Evolutionary conservation across 805 yeast genomes (phyloP), one percentile per base, ranked within the genome.

Genomic region (Lipomyces chichibuensis): DNA sequence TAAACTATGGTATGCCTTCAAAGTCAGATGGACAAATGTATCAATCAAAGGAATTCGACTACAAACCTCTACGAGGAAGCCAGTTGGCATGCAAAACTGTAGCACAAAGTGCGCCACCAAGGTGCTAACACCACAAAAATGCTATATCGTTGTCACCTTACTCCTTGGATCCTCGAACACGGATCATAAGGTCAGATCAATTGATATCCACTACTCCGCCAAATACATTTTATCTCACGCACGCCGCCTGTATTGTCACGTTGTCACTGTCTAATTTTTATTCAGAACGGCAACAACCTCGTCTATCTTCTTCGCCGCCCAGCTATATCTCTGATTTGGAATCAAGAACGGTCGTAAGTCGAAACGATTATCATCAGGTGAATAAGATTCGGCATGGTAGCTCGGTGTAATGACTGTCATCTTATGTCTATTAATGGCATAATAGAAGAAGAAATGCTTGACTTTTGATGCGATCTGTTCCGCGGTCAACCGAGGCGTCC

Each of bases 401-500:
- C 96, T 85, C 14, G 99, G 99, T 0, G 99, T 95, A 77, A 93
- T 84, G n/a, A 94, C 93, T 0, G 99, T 95, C 87, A 91, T 95
- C 79, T 95, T 95, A 79, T 95, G 99, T 74, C 99, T 87, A 78
- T 95, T 95, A 65, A 95, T 86, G 3, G 98, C 97, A 78, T 95
- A 96, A 76, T 85, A 95, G 82, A 90, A 93, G 84, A 91, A 95
- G 79, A 95, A 95, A 64, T 87, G 83, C 77, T 95, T 94, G 11
- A 95, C 99, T 77, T 96, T 96, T 57, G 86, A 92, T 2, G 98
- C 97, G 62, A 93, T 88, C 75, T 92, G 87, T 65, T 88, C 86
- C 4, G 98, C 95, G 0, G 92, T 85, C 74, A 92, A 83, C 69
- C 85, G 84, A 66, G 92, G 95, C 1, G 92, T 87, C 99, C 99